Conservation (phyloP, 768 basidiomycete genomes). For the Rhizopogon sp. region DNA sequence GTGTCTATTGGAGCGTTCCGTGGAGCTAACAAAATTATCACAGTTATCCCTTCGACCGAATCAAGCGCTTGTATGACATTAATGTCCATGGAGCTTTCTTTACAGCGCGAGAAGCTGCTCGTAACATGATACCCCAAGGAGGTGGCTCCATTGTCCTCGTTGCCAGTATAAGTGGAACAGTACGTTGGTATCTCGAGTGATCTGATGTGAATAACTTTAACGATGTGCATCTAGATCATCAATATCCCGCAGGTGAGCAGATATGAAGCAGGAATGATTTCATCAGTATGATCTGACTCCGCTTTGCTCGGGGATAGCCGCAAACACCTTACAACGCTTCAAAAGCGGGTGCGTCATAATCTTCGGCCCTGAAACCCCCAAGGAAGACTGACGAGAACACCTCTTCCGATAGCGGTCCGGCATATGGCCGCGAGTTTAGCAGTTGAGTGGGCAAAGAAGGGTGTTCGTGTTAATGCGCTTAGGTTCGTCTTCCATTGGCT, state of each 20-base stretch:
- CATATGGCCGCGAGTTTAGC: conserved; percentile 92
- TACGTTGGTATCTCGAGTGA: conserved; percentile 31
- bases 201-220: conserved; percentile 10
- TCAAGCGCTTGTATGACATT: conserved; percentile 82
- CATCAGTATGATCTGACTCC: not conserved
- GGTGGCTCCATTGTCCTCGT: conserved; percentile 83
- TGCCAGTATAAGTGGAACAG: conserved; percentile 87
- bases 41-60: conserved; percentile 83
- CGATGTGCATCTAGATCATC: conserved; percentile 51
- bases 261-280: not conserved
- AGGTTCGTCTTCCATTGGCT: conserved; percentile 38
- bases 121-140: conserved; percentile 80
- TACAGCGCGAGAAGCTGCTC: conserved; percentile 94
- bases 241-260: conserved; percentile 76
- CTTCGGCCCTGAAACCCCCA: not conserved
- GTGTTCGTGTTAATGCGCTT: conserved; percentile 79
- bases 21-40: conserved; percentile 8
- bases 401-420: conserved; percentile 60
- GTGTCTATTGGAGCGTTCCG: not conserved
- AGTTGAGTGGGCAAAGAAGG: conserved; percentile 93
- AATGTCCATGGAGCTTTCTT: conserved; percentile 94
- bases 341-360: conserved; percentile 63
- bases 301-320: conserved; percentile 34
- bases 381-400: conserved; percentile 4
- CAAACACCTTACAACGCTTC: conserved; percentile 97